These are phyloP conservation scores for Xerocomellus chrysenteron DNA, from an alignment of 768 basidiomycete species.

Conservation along the genomic window DNA sequence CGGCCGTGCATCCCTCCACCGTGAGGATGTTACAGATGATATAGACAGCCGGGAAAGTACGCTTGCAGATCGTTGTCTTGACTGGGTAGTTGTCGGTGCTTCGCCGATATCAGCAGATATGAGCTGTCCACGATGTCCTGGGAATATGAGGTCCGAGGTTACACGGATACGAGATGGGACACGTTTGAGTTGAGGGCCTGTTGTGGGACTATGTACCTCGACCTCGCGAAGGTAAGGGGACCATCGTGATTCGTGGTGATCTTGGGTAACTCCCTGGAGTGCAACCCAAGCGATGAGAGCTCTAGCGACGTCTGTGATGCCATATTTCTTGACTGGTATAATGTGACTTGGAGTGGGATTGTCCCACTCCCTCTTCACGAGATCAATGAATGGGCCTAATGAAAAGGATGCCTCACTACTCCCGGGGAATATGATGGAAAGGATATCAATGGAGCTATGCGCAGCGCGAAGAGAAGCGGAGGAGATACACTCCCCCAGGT, in stretches of 20 bases:
- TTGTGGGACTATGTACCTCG: conserved; percentile 49
- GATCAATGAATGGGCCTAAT: conserved; percentile 71
- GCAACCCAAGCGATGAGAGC: conserved; percentile 80
- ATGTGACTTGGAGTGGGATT: conserved; percentile 50
- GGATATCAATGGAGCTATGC: conserved; percentile 70
- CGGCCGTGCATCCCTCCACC: conserved; percentile 24
- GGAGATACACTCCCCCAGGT: conserved; percentile 73
- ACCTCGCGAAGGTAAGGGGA: conserved; percentile 65
- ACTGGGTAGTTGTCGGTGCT: conserved; percentile 34
- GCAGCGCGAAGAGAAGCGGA: conserved; percentile 74
- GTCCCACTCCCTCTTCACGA: conserved; percentile 79
- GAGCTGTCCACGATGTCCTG: conserved; percentile 66
- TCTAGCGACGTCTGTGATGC: conserved; percentile 62
- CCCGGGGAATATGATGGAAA: conserved; percentile 70
- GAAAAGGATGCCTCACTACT: conserved; percentile 82
- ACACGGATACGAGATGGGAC: conserved; percentile 62
- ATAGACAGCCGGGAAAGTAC: conserved; percentile 26
- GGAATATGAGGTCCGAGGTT: conserved; percentile 69
- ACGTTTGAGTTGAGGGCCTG: conserved; percentile 32
- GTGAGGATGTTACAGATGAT: conserved; percentile 27
- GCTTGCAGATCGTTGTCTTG: conserved; percentile 32
- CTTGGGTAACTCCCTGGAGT: conserved; percentile 76
- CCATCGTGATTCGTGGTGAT: conserved; percentile 77
- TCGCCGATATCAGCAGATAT: conserved; percentile 83
- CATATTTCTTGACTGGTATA: conserved; percentile 59